Conservation (phyloP, 2,329 filamentous ascomycete species). For the Talaromyces albobiverticillius region DNA sequence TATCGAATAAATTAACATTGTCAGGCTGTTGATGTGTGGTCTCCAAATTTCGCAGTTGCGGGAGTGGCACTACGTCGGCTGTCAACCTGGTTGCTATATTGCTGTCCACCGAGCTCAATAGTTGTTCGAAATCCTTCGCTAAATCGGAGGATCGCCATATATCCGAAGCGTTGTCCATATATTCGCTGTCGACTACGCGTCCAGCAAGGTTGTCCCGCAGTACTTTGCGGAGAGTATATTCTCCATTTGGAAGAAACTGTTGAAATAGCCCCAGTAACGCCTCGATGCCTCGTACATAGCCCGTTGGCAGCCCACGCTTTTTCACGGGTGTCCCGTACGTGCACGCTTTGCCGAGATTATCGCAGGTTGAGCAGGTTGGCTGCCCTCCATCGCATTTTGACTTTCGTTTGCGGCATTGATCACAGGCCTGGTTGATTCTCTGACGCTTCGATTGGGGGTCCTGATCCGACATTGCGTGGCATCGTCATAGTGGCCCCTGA, state of each 20-base stretch:
- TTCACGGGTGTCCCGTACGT: slow-evolving; percentile 71
- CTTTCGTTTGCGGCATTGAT: slow-evolving; percentile 64
- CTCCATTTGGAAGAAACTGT: slow-evolving; percentile 12
- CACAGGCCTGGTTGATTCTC: slow-evolving; percentile 66
- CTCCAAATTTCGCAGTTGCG: not conserved
- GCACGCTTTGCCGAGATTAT: slow-evolving; percentile 61
- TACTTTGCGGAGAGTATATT: slow-evolving; percentile 35
- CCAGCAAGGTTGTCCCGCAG: slow-evolving; percentile 57
- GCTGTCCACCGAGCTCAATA: slow-evolving; percentile 5
- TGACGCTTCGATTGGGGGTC: slow-evolving; percentile 51
- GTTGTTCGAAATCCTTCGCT: slow-evolving; percentile 12
- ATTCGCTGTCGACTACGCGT: slow-evolving; percentile 50
- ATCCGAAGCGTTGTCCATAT: slow-evolving; percentile 18
- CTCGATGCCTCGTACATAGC: slow-evolving; percentile 73
- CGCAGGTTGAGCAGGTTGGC: slow-evolving; percentile 66
- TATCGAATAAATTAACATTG: slow-evolving; percentile 6
- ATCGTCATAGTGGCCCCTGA: slow-evolving; percentile 23
- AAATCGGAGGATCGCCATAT: slow-evolving; percentile 14
- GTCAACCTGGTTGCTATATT: slow-evolving; percentile 4
- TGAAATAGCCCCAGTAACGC: slow-evolving; percentile 53
- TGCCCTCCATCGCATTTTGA: slow-evolving; percentile 71
- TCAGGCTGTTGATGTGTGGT: not conserved
- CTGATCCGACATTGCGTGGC: slow-evolving; percentile 24
- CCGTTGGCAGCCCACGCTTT: slow-evolving; percentile 75
- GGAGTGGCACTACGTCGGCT: not conserved